A percentile compares a stretch with the other conserved stretches of the same genome.
phyloP scores from a whole-genome alignment of 371 early-diverging fungal species.

The Mucor sp. region DNA sequence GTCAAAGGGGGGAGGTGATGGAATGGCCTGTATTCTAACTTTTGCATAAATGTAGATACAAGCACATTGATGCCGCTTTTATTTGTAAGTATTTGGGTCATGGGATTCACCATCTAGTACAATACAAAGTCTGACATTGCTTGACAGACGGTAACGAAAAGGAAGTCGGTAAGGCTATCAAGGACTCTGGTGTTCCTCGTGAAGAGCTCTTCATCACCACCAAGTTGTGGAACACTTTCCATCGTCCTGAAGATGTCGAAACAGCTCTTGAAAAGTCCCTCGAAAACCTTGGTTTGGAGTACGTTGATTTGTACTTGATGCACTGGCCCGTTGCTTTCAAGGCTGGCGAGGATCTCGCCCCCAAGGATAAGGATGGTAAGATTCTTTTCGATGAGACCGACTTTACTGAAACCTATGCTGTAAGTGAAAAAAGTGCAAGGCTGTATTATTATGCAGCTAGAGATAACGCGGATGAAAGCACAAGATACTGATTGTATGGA shows the following conservation, averaged over 20 bases:
- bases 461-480: not conserved
- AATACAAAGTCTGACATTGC: not conserved
- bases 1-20: too few relatives aligned
- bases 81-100: slow-evolving; percentile 27
- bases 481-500: not conserved
- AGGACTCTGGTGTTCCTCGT: slow-evolving; percentile 59
- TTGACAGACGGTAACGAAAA: slow-evolving; percentile 60
- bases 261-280: slow-evolving; percentile 53
- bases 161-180: slow-evolving; percentile 78
- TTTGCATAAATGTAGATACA: slow-evolving; percentile 14
- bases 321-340: slow-evolving; percentile 40
- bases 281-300: slow-evolving; percentile 57
- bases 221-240: slow-evolving; percentile 74
- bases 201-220: slow-evolving; percentile 83
- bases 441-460: not conserved
- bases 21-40: too few relatives aligned
- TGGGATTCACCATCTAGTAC: not conserved
- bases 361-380: slow-evolving; percentile 38
- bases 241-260: slow-evolving; percentile 52
- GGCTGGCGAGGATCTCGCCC: slow-evolving; percentile 25
- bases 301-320: slow-evolving; percentile 78
- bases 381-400: slow-evolving; percentile 15
- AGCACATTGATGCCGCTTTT: slow-evolving; percentile 33
- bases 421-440: slow-evolving; percentile 3
- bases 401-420: slow-evolving; percentile 56